Conservation (phyloP, 1,284 basidiomycete species). For the Fomitopsis palustris region DNA sequence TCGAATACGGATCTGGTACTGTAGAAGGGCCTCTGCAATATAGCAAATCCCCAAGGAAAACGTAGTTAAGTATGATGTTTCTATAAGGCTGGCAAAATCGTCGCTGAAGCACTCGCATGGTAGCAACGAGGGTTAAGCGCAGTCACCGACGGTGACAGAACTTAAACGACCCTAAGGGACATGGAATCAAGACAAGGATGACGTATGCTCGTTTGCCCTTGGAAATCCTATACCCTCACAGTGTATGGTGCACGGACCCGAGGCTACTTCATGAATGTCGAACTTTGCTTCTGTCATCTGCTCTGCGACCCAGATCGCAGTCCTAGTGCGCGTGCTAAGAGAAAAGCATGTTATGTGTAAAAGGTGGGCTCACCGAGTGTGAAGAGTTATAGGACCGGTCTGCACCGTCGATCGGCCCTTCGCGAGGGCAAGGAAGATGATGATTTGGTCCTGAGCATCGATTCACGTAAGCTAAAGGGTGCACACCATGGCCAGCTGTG, state of each 20-base stretch:
- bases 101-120: too few relatives aligned
- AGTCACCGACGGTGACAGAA: too few relatives aligned
- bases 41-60: too few relatives aligned
- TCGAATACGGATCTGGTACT: too few relatives aligned
- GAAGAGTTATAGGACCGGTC: slow-evolving; percentile 54
- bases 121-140: too few relatives aligned
- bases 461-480: not conserved
- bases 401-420: slow-evolving; percentile 55
- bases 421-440: slow-evolving; percentile 70
- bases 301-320: slow-evolving; percentile 70
- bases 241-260: slow-evolving; percentile 7
- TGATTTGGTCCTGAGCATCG: slow-evolving; percentile 62
- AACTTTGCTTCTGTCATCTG: slow-evolving; percentile 63
- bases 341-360: not conserved
- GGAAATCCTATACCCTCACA: slow-evolving; percentile 18
- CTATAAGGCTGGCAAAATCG: too few relatives aligned
- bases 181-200: not conserved
- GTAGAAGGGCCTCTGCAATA: too few relatives aligned
- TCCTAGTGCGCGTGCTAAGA: slow-evolving; percentile 29
- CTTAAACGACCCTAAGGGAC: not conserved
- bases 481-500: not conserved
- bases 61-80: too few relatives aligned
- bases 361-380: slow-evolving; percentile 50
- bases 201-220: not conserved
- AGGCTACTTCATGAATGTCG: slow-evolving; percentile 36